Conservation (phyloP, 2,329 filamentous ascomycete genomes). For the Xylaria digitata region DNA sequence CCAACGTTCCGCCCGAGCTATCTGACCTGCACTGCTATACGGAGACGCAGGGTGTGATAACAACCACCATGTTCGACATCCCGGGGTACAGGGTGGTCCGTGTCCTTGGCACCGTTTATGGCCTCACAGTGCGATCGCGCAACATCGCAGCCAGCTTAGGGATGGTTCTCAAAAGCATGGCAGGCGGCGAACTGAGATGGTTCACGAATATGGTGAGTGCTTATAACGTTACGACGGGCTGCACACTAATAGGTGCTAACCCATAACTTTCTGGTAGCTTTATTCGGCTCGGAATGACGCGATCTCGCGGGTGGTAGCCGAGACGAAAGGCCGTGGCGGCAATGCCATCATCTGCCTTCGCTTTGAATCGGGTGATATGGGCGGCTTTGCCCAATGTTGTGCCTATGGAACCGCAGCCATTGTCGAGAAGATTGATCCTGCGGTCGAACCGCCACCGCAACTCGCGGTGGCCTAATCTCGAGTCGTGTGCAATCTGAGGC, state of each 20-base stretch:
- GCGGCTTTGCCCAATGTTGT: constrained; percentile 67
- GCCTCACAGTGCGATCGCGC: constrained; percentile 66
- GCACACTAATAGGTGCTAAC: constrained; percentile 11
- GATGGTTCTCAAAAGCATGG: constrained; percentile 67
- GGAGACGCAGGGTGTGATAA: constrained; percentile 71
- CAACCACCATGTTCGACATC: constrained; percentile 72
- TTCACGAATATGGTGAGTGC: constrained; percentile 64
- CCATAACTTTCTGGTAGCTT: constrained; percentile 49
- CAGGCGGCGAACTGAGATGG: constrained; percentile 69
- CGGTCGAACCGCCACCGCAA: constrained; percentile 39
- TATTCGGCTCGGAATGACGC: constrained; percentile 70
- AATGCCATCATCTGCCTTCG: constrained; percentile 70
- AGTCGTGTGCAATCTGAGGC: too few relatives aligned
- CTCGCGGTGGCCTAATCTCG: constrained; percentile 19
- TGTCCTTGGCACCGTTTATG: constrained; percentile 69
- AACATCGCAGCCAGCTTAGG: constrained; percentile 68
- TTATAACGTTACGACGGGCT: neutral
- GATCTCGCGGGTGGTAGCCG: constrained; percentile 65
- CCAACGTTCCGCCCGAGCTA: constrained; percentile 54
- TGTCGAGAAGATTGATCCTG: constrained; percentile 64
- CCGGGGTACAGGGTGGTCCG: constrained; percentile 69
- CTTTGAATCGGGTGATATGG: constrained; percentile 67
- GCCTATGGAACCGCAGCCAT: constrained; percentile 70
- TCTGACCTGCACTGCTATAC: constrained; percentile 68
- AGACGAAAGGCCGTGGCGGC: constrained; percentile 67